A percentile compares a stretch with the other conserved stretches of the same genome.
phyloP scores from a whole-genome alignment of 495 filamentous ascomycete species.

The Sabuloglossum arenarium region DNA sequence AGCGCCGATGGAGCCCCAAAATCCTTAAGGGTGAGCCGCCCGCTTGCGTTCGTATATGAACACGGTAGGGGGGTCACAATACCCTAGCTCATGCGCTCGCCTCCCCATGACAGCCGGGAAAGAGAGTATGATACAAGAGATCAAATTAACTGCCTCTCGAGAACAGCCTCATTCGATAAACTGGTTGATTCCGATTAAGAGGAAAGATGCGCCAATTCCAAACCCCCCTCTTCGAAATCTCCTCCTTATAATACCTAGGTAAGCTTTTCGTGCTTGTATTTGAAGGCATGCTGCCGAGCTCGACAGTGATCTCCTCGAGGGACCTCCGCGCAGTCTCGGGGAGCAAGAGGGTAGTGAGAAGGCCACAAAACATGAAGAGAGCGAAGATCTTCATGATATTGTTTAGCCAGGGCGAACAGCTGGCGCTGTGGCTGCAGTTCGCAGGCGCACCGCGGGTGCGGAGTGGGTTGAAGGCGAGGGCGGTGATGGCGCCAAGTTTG shows the following conservation, averaged over 20 bases:
- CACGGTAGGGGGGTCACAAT: too few relatives aligned
- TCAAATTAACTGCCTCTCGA: not conserved
- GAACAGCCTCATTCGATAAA: not conserved
- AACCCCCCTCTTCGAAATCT: not conserved
- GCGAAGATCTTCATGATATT: constrained; percentile 25
- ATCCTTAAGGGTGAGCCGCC: too few relatives aligned
- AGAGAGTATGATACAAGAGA: too few relatives aligned
- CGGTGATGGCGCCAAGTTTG: constrained; percentile 36
- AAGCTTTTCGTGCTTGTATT: too few relatives aligned
- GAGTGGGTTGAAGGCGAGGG: constrained; percentile 25
- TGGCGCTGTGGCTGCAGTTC: not conserved
- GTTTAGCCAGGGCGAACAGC: constrained; percentile 8
- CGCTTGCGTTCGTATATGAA: too few relatives aligned
- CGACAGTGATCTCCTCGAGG: constrained; percentile 10
- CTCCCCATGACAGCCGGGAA: too few relatives aligned
- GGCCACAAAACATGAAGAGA: constrained; percentile 26
- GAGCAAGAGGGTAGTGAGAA: constrained; percentile 29
- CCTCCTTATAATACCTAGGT: too few relatives aligned
- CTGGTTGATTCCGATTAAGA: not conserved
- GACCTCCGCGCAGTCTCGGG: constrained; percentile 55
- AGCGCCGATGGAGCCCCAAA: too few relatives aligned
- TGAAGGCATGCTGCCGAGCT: not conserved
- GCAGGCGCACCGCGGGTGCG: not conserved
- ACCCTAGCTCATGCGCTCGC: too few relatives aligned
- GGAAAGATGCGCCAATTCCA: not conserved